Percentiles rank a stretch among this genome's conserved stretches.
Evolutionary conservation across 1,139 yeast genomes (phyloP).

Genomic region (Suhomyces maxii): DNA sequence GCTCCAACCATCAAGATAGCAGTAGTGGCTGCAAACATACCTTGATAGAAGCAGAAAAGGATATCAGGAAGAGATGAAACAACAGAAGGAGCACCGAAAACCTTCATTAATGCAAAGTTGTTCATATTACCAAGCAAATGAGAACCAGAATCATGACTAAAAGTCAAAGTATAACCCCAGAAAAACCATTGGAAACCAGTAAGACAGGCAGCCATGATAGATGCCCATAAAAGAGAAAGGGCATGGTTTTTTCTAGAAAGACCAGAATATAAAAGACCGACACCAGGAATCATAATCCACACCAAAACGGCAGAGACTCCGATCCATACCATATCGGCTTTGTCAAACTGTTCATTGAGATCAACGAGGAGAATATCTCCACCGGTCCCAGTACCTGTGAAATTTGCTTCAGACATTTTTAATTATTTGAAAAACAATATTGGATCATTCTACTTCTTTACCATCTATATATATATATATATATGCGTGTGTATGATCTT

Average conservation of each 20-base stretch:
- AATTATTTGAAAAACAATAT: background rate
- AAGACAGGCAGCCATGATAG: slow-evolving; percentile 80
- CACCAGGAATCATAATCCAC: slow-evolving; percentile 95
- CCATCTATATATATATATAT: slow-evolving; percentile 1
- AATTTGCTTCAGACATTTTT: slow-evolving; percentile 14
- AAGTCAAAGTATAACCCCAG: slow-evolving; percentile 93
- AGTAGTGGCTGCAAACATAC: slow-evolving; percentile 92
- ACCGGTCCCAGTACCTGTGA: slow-evolving; percentile 66
- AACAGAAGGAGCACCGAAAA: slow-evolving; percentile 76
- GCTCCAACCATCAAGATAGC: slow-evolving; percentile 96
- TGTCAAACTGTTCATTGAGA: slow-evolving; percentile 70
- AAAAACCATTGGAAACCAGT: slow-evolving; percentile 93
- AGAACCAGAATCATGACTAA: slow-evolving; percentile 64
- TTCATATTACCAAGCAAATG: slow-evolving; percentile 75
- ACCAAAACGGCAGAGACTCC: slow-evolving; percentile 74
- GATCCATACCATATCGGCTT: slow-evolving; percentile 87
- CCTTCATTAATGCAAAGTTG: slow-evolving; percentile 77
- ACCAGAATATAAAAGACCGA: slow-evolving; percentile 88
- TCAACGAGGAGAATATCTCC: slow-evolving; percentile 76
- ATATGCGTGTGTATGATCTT: no score
- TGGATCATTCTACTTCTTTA: background rate
- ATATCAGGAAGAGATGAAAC: slow-evolving; percentile 79
- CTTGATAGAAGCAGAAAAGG: slow-evolving; percentile 85
- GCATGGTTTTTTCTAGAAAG: slow-evolving; percentile 92
- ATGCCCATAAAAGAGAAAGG: slow-evolving; percentile 87